Conservation (phyloP, 192 early-diverging fungal species). For the Coemansia sp. region DNA sequence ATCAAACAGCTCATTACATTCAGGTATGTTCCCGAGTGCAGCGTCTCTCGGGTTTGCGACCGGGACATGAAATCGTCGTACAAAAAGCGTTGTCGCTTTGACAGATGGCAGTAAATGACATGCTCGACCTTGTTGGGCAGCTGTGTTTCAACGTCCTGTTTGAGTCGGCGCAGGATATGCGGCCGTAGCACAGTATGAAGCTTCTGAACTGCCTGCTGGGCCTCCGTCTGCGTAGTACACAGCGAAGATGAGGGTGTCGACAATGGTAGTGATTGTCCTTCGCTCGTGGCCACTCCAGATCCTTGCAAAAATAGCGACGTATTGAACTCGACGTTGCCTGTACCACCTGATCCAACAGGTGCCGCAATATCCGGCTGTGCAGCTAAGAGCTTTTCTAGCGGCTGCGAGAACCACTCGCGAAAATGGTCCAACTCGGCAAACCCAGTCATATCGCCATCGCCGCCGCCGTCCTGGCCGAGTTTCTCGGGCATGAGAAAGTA, state of each 20-base stretch:
- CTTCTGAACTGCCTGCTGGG: slow-evolving; percentile 70
- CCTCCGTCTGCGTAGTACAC: slow-evolving; percentile 52
- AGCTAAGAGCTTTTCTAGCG: slow-evolving; percentile 83
- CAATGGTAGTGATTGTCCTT: background rate
- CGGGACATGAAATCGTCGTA: slow-evolving; percentile 81
- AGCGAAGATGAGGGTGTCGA: slow-evolving; percentile 39
- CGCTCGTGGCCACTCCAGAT: slow-evolving; percentile 61
- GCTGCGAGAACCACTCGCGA: slow-evolving; percentile 81
- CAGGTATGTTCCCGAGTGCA: slow-evolving; percentile 71
- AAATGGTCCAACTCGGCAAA: slow-evolving; percentile 83
- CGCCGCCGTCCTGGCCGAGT: slow-evolving; percentile 66
- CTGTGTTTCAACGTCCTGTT: slow-evolving; percentile 95
- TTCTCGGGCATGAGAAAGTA: slow-evolving; percentile 92
- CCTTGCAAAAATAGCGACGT: slow-evolving; percentile 63
- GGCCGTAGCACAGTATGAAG: slow-evolving; percentile 78
- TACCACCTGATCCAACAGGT: slow-evolving; percentile 29
- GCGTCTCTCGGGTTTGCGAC: slow-evolving; percentile 72
- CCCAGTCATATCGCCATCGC: slow-evolving; percentile 68
- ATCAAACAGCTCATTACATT: slow-evolving; percentile 79
- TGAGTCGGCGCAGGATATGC: slow-evolving; percentile 89
- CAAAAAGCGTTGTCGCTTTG: slow-evolving; percentile 64
- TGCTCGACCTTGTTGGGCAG: slow-evolving; percentile 91
- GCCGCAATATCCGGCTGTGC: slow-evolving; percentile 63
- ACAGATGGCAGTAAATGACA: slow-evolving; percentile 72
- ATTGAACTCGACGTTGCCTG: slow-evolving; percentile 58